Evolutionary conservation across 2,329 filamentous ascomycete genomes (phyloP).

Genomic region (Cordyceps cicadae): DNA sequence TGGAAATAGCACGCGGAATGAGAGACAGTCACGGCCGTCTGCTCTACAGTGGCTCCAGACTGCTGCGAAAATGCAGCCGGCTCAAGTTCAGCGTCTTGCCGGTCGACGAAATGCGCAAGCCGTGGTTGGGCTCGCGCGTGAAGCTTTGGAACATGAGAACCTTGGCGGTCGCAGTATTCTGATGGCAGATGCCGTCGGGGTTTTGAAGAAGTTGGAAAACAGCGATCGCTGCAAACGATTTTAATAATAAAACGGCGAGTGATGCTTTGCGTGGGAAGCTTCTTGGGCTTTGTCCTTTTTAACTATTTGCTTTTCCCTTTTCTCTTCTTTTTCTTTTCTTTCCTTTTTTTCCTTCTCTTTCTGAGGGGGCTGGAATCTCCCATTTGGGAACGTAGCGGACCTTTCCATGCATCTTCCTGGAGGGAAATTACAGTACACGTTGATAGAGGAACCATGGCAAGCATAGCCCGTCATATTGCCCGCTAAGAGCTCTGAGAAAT

Average conservation of each 20-base stretch:
- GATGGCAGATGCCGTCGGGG: constrained; percentile 44
- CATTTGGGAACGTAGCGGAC: not conserved
- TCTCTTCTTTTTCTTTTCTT: not conserved
- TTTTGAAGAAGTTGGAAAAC: constrained; percentile 44
- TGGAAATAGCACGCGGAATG: constrained; percentile 13
- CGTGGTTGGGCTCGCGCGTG: constrained; percentile 41
- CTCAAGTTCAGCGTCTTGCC: constrained; percentile 30
- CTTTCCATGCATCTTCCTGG: not conserved
- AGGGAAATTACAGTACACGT: not conserved
- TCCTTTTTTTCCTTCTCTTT: not conserved
- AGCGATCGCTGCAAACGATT: constrained; percentile 35
- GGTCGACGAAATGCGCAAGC: constrained; percentile 34
- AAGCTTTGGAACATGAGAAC: constrained; percentile 41
- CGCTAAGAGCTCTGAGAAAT: constrained; percentile 1
- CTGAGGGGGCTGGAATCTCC: not conserved
- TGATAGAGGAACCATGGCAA: constrained; percentile 4
- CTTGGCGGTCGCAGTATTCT: constrained; percentile 40
- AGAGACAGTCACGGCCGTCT: constrained; percentile 20
- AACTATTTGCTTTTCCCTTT: not conserved
- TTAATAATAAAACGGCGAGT: constrained; percentile 16
- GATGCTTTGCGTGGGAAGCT: not conserved
- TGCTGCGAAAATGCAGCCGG: constrained; percentile 32
- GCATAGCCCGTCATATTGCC: not conserved
- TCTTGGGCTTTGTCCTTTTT: not conserved
- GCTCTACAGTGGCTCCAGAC: constrained; percentile 30